Conservation (phyloP, 306 rosid genomes). For the Ormosia emarginata region DNA sequence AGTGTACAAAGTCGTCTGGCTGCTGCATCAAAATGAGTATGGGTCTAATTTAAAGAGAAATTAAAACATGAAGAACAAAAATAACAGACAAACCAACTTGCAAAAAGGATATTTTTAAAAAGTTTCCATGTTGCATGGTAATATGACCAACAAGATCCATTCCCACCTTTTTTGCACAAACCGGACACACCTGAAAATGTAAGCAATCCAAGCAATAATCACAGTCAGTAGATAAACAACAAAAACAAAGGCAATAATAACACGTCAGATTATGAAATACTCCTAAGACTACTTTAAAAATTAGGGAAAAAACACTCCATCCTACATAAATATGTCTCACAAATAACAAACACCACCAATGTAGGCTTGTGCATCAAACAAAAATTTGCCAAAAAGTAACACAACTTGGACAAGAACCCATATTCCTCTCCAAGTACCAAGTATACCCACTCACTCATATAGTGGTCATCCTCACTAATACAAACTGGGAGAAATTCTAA, state of each 20-base stretch:
- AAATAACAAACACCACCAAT: background rate
- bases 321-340: background rate
- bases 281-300: background rate
- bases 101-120: constrained; percentile 80
- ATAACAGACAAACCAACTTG: background rate
- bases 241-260: background rate
- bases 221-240: constrained; percentile 4
- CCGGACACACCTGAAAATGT: constrained; percentile 72
- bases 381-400: background rate
- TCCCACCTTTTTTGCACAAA: constrained; percentile 69
- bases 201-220: background rate
- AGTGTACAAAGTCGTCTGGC: background rate
- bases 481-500: background rate
- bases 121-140: constrained; percentile 73
- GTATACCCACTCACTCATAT: background rate
- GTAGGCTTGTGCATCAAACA: background rate
- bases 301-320: background rate
- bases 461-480: background rate
- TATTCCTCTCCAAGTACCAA: background rate
- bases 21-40: background rate
- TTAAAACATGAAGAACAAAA: background rate
- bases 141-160: constrained; percentile 70
- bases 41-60: background rate
- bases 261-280: background rate
- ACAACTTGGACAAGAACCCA: background rate